These are phyloP conservation scores for Ambrosiella cleistominuta DNA, from an alignment of 2,329 filamentous ascomycete genomes.

Conservation along the genomic window DNA sequence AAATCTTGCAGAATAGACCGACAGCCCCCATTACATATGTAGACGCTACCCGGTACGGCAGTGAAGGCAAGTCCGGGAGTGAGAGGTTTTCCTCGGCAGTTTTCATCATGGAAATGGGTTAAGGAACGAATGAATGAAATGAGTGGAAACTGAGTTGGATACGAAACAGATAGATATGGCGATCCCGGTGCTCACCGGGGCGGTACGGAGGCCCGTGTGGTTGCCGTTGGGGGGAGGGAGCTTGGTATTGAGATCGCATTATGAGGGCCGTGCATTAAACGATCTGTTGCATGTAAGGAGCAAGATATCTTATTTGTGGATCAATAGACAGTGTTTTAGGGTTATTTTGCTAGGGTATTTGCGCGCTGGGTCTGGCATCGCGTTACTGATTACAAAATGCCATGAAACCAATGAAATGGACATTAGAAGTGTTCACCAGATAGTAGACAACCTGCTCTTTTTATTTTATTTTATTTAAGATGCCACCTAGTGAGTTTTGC, in stretches of 20 bases:
- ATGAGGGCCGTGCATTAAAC: background rate
- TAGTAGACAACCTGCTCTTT: too few species aligned
- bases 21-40: slow-evolving; percentile 56
- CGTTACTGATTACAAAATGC: too few species aligned
- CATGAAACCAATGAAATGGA: too few species aligned
- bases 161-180: too few species aligned
- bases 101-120: background rate
- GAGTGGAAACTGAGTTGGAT: background rate
- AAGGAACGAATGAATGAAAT: background rate
- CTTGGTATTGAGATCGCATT: background rate
- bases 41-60: slow-evolving; percentile 59
- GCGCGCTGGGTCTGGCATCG: background rate
- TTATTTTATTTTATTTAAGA: background rate
- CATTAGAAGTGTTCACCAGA: too few species aligned
- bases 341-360: background rate
- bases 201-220: background rate
- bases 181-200: too few species aligned
- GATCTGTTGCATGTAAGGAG: background rate
- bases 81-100: background rate
- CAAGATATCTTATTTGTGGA: too few species aligned
- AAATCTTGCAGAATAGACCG: slow-evolving; percentile 51
- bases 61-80: slow-evolving; percentile 30
- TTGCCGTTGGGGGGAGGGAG: background rate
- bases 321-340: background rate
- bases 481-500: background rate